Base-by-base conservation (phyloP, 2,329 filamentous ascomycete genomes). In the Aspergillus terreus region DNA sequence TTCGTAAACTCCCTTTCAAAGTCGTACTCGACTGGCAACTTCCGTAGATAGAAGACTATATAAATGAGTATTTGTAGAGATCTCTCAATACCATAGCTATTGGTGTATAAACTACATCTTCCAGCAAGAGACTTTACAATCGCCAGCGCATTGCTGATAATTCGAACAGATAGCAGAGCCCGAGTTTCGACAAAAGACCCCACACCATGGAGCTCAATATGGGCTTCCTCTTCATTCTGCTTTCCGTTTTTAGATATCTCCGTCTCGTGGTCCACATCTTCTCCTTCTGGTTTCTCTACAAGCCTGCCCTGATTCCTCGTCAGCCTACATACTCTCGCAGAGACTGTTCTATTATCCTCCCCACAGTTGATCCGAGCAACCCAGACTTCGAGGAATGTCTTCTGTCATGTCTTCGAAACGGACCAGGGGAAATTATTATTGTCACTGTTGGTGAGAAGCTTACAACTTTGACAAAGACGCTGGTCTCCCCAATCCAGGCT, bases 311-410 rank as follows among this genome's bases (percentile, higher is more conserved):
- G 0, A 52, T 67, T 0, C 60, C 55, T 0, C 23, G 15, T 0
- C 58, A 64, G 2, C 73, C 76, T 0, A 59, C 46, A 0, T 71
- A 73, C 53, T 58, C 53, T 5, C 58, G 61, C 3, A 46, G 52
- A 1, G 75, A 83, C 35, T 75, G 77, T 46, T 79, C 78, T 0
- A 74, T 82, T 17, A 69, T 83, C 43, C 61, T 83, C 2, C 78
- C 80, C 0, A 83, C 79, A 0, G 68, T 81, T 3, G 74, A 78
- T 11, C 77, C 79, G 0, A 46, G 58, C 0, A 71, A 72, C 10
- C 46, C 42, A 0, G 68, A 72, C 15, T 80, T 83, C 49, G 43
- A 54, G 0, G 68, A 70, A 12, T 78, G 76, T 47, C 52, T 82
- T 2, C 42, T 50, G 0, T 72, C 70, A 0, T 70, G 77, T 2